A percentile compares a stretch with the other conserved stretches of the same genome.
Conservation (phyloP, 2,329 filamentous ascomycete species). For the Pyricularia pennisetigena region DNA sequence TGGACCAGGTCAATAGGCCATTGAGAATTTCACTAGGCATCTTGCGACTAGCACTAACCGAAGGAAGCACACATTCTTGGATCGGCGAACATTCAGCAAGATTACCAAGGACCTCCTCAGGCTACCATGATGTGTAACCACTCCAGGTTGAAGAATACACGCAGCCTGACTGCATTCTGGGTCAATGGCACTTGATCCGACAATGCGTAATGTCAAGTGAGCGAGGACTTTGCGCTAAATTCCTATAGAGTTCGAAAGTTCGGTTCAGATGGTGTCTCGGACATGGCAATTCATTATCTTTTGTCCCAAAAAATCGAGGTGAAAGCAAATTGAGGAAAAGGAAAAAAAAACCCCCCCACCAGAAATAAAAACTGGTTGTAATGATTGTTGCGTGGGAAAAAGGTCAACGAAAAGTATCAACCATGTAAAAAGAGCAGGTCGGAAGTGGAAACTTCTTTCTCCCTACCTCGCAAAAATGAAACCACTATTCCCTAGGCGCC, state of each 20-base stretch:
- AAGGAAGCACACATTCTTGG: no score
- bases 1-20: neutral
- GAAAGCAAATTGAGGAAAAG: neutral
- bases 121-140: neutral
- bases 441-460: neutral
- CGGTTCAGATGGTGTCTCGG: neutral
- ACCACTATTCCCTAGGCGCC: neutral
- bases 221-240: neutral
- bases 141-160: neutral
- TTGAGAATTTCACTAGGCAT: no score
- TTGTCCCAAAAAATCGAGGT: neutral
- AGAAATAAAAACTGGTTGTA: neutral
- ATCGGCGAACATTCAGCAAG: neutral
- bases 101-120: neutral
- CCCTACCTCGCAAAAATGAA: neutral
- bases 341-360: no score
- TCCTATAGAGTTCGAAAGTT: neutral
- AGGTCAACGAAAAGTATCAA: neutral
- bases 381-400: neutral
- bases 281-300: neutral
- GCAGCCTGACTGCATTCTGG: neutral
- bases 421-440: neutral
- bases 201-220: neutral
- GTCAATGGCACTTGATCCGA: neutral
- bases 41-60: no score